Evolutionary conservation across 495 filamentous ascomycete species (phyloP), one percentile per base, ranked within the genome.

Genomic region (Neurospora sp.): DNA sequence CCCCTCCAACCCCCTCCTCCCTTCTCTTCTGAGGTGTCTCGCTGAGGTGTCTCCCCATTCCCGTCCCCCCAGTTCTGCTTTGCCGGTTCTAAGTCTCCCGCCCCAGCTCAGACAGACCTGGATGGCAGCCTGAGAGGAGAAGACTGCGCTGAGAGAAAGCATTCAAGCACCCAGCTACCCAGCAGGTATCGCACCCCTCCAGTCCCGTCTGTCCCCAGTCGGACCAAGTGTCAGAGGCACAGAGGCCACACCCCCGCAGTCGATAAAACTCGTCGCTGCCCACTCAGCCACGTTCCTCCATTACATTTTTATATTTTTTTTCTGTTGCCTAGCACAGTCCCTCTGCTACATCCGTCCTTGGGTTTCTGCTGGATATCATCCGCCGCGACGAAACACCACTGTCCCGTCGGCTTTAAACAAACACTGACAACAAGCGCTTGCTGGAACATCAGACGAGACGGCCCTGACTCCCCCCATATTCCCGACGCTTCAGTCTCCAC

Each of bases 191-290:
- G 48, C 13, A 28, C 74, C 77, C 76, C 75, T 79, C 78, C 71
- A 69, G 42, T 70, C 73, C 69, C 54, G 37, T 28, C 54, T 34
- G 24, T 36, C 54, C 15, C 17, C 13, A 19, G 24, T 36, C 15
- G 28, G 28, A 34, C 54, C 24, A 66, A 66, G 54, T 66, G 54
- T 66, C 54, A 74, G 48, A 77, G 42, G 54, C 70, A 70, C 75
- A 71, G 59, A 66, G 54, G 24, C 24, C 19, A 62, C 54, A 69
- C 76, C 79, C 79, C 78, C 77, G 78, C 79, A 78, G 75, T 78
- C 75, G 81, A 81, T 80, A 81, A 80, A 80, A 79, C 78, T 80
- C 77, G 79, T 79, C 77, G 76, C 78, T 76, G 76, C 77, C 78
- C 76, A 71, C 73, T 73, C 77, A 74, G 74, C 76, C 76, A 77